Evolutionary conservation across 495 filamentous ascomycete genomes (phyloP).

Genomic region (Daldinia grandis): DNA sequence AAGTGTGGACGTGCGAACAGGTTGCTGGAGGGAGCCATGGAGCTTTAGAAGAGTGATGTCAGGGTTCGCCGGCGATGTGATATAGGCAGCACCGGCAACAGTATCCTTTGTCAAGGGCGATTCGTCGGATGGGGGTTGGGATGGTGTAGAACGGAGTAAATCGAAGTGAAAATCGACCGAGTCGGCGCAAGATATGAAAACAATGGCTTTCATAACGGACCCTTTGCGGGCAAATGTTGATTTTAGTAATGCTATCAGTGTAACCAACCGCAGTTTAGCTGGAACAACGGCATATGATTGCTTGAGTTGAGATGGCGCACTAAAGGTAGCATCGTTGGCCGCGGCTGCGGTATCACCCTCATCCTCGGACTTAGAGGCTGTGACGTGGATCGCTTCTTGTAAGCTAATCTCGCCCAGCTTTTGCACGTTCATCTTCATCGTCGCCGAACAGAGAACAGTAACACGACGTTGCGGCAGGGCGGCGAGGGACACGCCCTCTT

Average conservation of each 20-base stretch:
- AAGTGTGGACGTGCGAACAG: conserved; percentile 84
- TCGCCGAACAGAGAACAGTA: conserved; percentile 94
- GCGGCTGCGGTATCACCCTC: conserved; percentile 54
- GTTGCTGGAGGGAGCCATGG: conserved; percentile 92
- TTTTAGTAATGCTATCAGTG: conserved; percentile 82
- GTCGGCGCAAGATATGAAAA: conserved; percentile 97
- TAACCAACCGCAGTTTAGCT: conserved; percentile 87
- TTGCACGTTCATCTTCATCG: conserved; percentile 96
- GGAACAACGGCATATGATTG: conserved; percentile 88
- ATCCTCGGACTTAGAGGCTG: conserved; percentile 66
- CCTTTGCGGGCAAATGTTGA: conserved; percentile 85
- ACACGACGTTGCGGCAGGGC: conserved; percentile 77
- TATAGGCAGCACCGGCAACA: conserved; percentile 54
- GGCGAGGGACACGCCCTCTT: conserved; percentile 54
- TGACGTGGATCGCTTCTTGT: conserved; percentile 89
- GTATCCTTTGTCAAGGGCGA: conserved; percentile 50
- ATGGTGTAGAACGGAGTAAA: conserved; percentile 69
- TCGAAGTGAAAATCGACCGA: conserved; percentile 97
- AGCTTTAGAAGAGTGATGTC: conserved; percentile 80
- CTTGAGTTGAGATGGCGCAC: conserved; percentile 91
- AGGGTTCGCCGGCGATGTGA: conserved; percentile 59
- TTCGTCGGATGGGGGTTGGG: conserved; percentile 41
- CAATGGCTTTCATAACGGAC: conserved; percentile 90
- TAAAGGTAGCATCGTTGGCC: conserved; percentile 68
- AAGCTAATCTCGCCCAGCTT: conserved; percentile 91